phyloP scores from a whole-genome alignment of 225 moss, liverwort and hornwort genomes.

The Sphagnum contortum region DNA sequence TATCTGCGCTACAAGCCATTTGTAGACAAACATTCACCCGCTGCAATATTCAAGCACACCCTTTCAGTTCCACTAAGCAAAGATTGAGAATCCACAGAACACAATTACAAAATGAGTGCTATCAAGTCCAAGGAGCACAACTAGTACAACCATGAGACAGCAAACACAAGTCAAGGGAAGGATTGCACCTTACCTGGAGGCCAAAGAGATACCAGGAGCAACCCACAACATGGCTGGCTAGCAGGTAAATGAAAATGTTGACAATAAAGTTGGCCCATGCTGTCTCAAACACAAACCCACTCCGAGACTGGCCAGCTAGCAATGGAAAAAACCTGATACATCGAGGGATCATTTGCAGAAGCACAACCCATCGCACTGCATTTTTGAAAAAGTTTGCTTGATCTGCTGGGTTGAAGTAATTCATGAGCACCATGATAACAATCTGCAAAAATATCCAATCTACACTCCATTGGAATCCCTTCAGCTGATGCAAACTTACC shows the following conservation, averaged over 20 bases:
- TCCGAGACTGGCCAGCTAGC: slow-evolving; percentile 43
- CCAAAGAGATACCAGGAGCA: slow-evolving; percentile 81
- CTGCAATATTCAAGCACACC: slow-evolving; percentile 27
- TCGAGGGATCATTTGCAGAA: slow-evolving; percentile 70
- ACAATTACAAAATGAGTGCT: too few relatives aligned
- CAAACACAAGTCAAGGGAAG: background rate
- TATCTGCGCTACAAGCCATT: slow-evolving; percentile 12
- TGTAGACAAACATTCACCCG: slow-evolving; percentile 63
- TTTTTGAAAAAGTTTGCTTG: slow-evolving; percentile 63
- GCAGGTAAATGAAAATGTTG: slow-evolving; percentile 65
- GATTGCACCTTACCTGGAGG: slow-evolving; percentile 38
- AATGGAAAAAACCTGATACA: slow-evolving; percentile 47
- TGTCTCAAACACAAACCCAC: slow-evolving; percentile 76
- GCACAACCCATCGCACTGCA: slow-evolving; percentile 40
- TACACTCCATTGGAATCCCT: background rate
- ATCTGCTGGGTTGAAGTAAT: slow-evolving; percentile 9
- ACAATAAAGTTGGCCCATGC: slow-evolving; percentile 82
- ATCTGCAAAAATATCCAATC: slow-evolving; percentile 28
- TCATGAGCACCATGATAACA: slow-evolving; percentile 59
- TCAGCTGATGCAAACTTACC: background rate
- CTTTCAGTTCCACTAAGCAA: background rate
- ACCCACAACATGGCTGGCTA: slow-evolving; percentile 77
- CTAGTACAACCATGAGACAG: too few relatives aligned
- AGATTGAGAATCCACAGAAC: too few relatives aligned
- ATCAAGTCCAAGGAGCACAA: too few relatives aligned